phyloP scores from a whole-genome alignment of 768 basidiomycete genomes.

The Chalciporus piperatus region DNA sequence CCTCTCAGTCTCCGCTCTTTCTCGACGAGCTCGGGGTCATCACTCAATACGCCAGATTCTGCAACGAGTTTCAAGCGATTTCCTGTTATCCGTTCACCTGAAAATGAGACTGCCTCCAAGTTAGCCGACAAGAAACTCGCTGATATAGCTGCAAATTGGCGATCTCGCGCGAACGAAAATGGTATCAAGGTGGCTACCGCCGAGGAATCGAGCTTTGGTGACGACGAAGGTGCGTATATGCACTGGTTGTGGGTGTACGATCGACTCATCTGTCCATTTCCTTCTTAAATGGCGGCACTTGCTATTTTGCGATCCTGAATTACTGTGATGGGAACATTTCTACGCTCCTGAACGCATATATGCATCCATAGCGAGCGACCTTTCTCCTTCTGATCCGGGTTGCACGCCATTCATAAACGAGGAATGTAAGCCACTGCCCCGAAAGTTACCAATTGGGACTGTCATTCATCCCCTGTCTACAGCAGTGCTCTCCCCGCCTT shows the following conservation, averaged over 20 bases:
- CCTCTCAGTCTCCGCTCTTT: slow-evolving; percentile 68
- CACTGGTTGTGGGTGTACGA: slow-evolving; percentile 6
- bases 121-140: slow-evolving; percentile 48
- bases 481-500: slow-evolving; percentile 60
- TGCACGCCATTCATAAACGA: slow-evolving; percentile 46
- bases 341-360: slow-evolving; percentile 27
- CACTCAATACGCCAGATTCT: slow-evolving; percentile 56
- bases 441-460: slow-evolving; percentile 13
- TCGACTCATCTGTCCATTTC: slow-evolving; percentile 14
- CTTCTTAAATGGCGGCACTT: slow-evolving; percentile 1
- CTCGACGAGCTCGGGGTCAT: slow-evolving; percentile 47
- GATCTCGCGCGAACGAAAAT: slow-evolving; percentile 66
- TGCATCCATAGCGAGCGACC: slow-evolving; percentile 53
- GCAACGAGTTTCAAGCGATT: slow-evolving; percentile 40
- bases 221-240: slow-evolving; percentile 49
- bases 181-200: slow-evolving; percentile 61
- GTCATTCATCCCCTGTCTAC: slow-evolving; percentile 17
- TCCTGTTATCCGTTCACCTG: slow-evolving; percentile 43
- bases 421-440: slow-evolving; percentile 41
- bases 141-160: slow-evolving; percentile 68
- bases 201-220: slow-evolving; percentile 36
- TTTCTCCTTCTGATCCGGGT: slow-evolving; percentile 47
- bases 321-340: not conserved
- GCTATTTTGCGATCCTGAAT: slow-evolving; percentile 3
- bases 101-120: slow-evolving; percentile 29